These are phyloP conservation scores for Chloropicon primus DNA, from an alignment of 139 green algal genomes.

Conservation along the genomic window DNA sequence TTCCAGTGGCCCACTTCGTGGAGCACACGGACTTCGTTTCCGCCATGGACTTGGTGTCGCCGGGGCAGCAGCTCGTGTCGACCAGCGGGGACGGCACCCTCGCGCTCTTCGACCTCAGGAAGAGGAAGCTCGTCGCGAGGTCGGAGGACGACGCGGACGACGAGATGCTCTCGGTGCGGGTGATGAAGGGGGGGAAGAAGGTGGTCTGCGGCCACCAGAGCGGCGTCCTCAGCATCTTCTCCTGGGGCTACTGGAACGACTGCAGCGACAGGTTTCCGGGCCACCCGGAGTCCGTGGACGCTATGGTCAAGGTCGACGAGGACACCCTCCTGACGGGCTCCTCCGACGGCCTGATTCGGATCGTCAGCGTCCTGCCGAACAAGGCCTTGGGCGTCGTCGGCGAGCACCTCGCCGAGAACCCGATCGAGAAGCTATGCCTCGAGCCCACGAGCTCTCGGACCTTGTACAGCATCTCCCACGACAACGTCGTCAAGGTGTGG, in stretches of 20 bases:
- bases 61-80: slow-evolving; percentile 30
- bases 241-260: slow-evolving; percentile 79
- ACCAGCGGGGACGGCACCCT: slow-evolving; percentile 72
- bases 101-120: slow-evolving; percentile 29
- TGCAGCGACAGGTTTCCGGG: slow-evolving; percentile 62
- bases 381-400: slow-evolving; percentile 79
- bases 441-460: slow-evolving; percentile 7
- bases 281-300: slow-evolving; percentile 61
- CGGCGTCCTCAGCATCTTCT: slow-evolving; percentile 65
- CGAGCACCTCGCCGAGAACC: slow-evolving; percentile 45
- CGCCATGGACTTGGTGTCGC: slow-evolving; percentile 20
- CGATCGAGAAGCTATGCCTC: slow-evolving; percentile 24
- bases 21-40: slow-evolving; percentile 70
- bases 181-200: slow-evolving; percentile 57
- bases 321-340: slow-evolving; percentile 74
- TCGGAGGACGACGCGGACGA: slow-evolving; percentile 79
- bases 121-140: slow-evolving; percentile 18
- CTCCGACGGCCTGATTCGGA: slow-evolving; percentile 68
- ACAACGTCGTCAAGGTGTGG: slow-evolving; percentile 56
- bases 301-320: slow-evolving; percentile 63
- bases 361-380: slow-evolving; percentile 65
- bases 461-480: slow-evolving; percentile 56
- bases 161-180: slow-evolving; percentile 66
- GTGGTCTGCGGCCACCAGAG: slow-evolving; percentile 48
- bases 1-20: background rate